A percentile compares a stretch with the other conserved stretches of the same genome.
phyloP scores from a whole-genome alignment of 208 protist genomes.

The Leishmania turanica region DNA sequence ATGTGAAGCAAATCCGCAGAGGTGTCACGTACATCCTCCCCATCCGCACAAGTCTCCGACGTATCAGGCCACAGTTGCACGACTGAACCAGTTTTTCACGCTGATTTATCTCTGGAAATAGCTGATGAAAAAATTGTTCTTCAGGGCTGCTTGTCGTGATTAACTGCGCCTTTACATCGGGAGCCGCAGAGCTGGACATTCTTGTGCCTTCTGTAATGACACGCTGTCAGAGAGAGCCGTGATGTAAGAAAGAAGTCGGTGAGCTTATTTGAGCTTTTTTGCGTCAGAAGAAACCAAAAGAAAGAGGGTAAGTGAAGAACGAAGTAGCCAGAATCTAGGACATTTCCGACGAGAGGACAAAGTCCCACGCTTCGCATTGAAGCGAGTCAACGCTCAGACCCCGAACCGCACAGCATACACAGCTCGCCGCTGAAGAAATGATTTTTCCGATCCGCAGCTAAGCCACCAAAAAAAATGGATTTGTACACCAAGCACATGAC shows the following conservation, averaged over 20 bases:
- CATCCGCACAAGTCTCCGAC: constrained; percentile 51
- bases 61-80: constrained; percentile 45
- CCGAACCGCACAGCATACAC: neutral
- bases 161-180: constrained; percentile 15
- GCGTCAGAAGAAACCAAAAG: neutral
- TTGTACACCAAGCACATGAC: constrained; percentile 10
- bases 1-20: constrained; percentile 58
- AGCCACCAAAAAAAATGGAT: neutral
- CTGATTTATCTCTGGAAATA: constrained; percentile 46
- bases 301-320: neutral
- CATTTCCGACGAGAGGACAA: neutral
- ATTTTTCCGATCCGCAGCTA: neutral
- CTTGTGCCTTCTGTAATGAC: neutral
- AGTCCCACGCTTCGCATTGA: neutral
- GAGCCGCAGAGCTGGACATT: constrained; percentile 11
- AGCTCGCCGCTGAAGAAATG: neutral
- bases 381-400: neutral
- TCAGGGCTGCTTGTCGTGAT: constrained; percentile 32
- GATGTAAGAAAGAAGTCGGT: neutral
- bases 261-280: neutral
- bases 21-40: constrained; percentile 59
- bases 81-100: constrained; percentile 54
- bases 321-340: neutral
- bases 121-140: constrained; percentile 46
- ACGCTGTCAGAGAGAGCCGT: neutral